A percentile compares a stretch with the other conserved stretches of the same genome.
phyloP scores from a whole-genome alignment of 108 stramenopile species.

The Discostella pseudostelligera region DNA sequence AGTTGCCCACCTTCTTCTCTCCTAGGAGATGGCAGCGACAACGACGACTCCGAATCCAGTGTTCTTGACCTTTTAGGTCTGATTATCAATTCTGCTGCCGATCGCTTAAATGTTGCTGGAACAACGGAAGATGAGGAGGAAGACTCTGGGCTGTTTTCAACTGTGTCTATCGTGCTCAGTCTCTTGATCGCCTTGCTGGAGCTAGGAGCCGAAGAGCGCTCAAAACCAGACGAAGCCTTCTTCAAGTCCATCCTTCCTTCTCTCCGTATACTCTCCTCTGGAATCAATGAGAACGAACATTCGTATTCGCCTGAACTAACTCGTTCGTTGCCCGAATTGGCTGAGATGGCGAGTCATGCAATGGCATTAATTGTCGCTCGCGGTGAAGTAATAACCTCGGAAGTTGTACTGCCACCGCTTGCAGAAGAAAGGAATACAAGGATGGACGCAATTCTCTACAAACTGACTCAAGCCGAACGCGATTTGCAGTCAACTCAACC shows the following conservation, averaged over 20 bases:
- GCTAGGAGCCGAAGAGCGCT: conserved; percentile 59
- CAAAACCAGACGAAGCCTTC: conserved; percentile 52
- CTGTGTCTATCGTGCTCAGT: conserved; percentile 62
- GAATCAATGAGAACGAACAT: conserved; percentile 5
- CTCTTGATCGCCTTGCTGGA: conserved; percentile 78
- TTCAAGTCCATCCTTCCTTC: conserved; percentile 50
- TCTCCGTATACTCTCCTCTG: conserved; percentile 39
- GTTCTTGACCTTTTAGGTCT: conserved; percentile 32
- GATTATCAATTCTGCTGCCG: conserved; percentile 37
- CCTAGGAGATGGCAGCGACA: conserved; percentile 18
- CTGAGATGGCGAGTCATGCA: conserved; percentile 82
- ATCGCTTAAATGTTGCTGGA: neutral
- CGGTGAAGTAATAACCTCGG: conserved; percentile 4
- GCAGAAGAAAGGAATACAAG: conserved; percentile 5
- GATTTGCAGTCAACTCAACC: conserved; percentile 70
- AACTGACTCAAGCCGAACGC: conserved; percentile 44
- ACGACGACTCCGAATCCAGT: conserved; percentile 42
- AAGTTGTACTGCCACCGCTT: neutral
- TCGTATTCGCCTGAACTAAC: conserved; percentile 5
- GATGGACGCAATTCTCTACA: conserved; percentile 22
- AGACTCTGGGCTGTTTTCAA: conserved; percentile 52
- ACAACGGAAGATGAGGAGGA: conserved; percentile 1
- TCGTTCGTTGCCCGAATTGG: conserved; percentile 45
- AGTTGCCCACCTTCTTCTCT: conserved; percentile 56
- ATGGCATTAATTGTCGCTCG: conserved; percentile 68